Conservation (phyloP, 805 yeast genomes). For the Metschnikowia proteae region DNA sequence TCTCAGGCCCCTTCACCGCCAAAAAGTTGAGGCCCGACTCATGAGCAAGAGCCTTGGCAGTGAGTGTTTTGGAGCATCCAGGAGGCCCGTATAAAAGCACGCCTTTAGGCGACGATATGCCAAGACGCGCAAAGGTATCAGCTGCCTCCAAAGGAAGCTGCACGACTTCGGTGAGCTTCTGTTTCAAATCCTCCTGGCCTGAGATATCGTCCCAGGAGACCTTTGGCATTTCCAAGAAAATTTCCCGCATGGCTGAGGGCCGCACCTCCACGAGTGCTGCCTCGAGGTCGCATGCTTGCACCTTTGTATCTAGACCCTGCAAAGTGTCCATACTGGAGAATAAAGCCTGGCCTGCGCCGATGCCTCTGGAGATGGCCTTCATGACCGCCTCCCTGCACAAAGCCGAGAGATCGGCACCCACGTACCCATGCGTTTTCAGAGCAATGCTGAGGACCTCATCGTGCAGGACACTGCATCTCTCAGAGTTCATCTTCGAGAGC, state of each 20-base stretch:
- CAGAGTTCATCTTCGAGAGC: conserved; percentile 46
- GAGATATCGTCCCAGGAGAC: conserved; percentile 94
- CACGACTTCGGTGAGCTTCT: conserved; percentile 81
- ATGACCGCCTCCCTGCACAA: conserved; percentile 84
- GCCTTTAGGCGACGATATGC: conserved; percentile 90
- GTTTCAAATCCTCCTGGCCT: conserved; percentile 83
- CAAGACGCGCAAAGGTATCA: conserved; percentile 69
- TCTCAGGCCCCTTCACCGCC: conserved; percentile 93
- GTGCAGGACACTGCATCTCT: conserved; percentile 44
- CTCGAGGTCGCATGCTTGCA: conserved; percentile 57
- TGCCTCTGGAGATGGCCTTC: conserved; percentile 67
- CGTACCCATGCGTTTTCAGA: conserved; percentile 88
- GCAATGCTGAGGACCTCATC: conserved; percentile 65
- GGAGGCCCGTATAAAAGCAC: conserved; percentile 95
- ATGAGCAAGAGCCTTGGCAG: conserved; percentile 97
- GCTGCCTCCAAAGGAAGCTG: conserved; percentile 85
- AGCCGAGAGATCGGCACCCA: conserved; percentile 92
- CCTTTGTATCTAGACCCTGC: conserved; percentile 32
- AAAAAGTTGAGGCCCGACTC: conserved; percentile 96
- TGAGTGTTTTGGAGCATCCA: conserved; percentile 94
- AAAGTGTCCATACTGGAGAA: background rate
- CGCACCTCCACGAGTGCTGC: conserved; percentile 72
- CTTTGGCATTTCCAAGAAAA: conserved; percentile 89
- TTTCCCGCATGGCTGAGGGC: conserved; percentile 97
- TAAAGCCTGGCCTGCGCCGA: conserved; percentile 19